Percentiles rank a stretch among this genome's conserved stretches.
Conservation (phyloP, 495 filamentous ascomycete species). For the Massariosphaeria phaeospora region DNA sequence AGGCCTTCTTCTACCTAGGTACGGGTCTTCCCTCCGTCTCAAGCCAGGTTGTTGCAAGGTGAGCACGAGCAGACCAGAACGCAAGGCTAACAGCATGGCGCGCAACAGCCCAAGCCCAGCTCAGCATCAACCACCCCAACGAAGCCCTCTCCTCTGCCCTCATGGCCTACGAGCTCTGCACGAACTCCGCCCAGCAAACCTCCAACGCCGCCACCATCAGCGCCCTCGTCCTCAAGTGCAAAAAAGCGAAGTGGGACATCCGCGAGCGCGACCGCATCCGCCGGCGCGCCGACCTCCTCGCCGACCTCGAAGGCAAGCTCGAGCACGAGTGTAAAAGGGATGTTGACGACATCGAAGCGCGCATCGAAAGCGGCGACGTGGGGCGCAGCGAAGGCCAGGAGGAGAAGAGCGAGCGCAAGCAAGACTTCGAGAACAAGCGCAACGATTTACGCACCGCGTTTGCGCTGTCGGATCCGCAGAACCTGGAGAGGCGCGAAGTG, state of each 20-base stretch:
- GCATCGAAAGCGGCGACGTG: slow-evolving; percentile 23
- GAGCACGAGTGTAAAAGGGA: slow-evolving; percentile 45
- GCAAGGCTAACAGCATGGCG: neutral
- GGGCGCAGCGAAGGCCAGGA: slow-evolving; percentile 46
- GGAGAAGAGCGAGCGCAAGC: slow-evolving; percentile 48
- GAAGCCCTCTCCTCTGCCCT: slow-evolving; percentile 69
- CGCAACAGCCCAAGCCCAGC: slow-evolving; percentile 63
- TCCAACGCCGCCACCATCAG: slow-evolving; percentile 53
- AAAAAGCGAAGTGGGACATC: slow-evolving; percentile 67
- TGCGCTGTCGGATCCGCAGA: slow-evolving; percentile 55
- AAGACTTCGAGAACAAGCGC: slow-evolving; percentile 56
- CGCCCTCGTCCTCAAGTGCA: slow-evolving; percentile 61
- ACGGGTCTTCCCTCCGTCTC: neutral
- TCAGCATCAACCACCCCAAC: slow-evolving; percentile 65
- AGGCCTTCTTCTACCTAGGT: slow-evolving; percentile 73
- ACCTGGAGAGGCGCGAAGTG: slow-evolving; percentile 55
- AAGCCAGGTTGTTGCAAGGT: too few species aligned
- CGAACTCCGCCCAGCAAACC: slow-evolving; percentile 42
- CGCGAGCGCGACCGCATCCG: slow-evolving; percentile 42
- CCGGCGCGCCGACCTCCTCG: slow-evolving; percentile 49
- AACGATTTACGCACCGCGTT: slow-evolving; percentile 56
- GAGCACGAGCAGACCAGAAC: too few species aligned
- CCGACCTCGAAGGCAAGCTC: slow-evolving; percentile 50
- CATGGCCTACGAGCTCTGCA: slow-evolving; percentile 68
- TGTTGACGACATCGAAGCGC: slow-evolving; percentile 45